phyloP scores from a whole-genome alignment of 495 filamentous ascomycete genomes.

The Aspergillus mulundensis region DNA sequence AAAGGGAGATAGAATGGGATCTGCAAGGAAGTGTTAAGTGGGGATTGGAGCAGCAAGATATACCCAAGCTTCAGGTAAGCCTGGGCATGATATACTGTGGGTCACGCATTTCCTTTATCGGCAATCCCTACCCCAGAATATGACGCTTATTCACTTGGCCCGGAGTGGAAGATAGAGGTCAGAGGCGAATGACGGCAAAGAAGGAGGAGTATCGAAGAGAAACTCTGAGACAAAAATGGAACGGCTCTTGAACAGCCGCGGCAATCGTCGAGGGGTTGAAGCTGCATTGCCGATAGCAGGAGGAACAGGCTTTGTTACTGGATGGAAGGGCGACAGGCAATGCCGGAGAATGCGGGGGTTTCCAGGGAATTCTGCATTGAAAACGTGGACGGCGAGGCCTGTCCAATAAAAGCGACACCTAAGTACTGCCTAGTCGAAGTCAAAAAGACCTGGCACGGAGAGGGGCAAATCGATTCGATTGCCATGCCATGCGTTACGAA shows the following conservation, averaged over 20 bases:
- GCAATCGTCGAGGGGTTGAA: slow-evolving; percentile 7
- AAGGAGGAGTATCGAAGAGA: not conserved
- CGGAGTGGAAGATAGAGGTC: not conserved
- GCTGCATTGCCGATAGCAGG: slow-evolving; percentile 5
- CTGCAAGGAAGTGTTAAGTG: not conserved
- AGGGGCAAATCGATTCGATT: not conserved
- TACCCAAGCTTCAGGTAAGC: not conserved
- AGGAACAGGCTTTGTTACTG: not conserved
- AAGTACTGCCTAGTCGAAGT: slow-evolving; percentile 4
- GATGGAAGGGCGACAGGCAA: not conserved
- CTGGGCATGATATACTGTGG: not conserved
- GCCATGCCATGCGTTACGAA: not conserved
- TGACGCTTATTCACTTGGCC: not conserved
- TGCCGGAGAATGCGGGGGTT: slow-evolving; percentile 12
- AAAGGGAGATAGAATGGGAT: not conserved
- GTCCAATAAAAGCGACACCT: not conserved
- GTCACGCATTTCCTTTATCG: not conserved
- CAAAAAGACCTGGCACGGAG: not conserved
- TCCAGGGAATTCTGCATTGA: not conserved
- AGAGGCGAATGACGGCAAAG: not conserved
- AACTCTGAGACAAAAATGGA: not conserved
- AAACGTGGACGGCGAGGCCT: slow-evolving; percentile 1
- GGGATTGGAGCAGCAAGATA: not conserved
- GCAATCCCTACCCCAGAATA: not conserved
- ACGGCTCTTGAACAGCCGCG: slow-evolving; percentile 25